A percentile compares a stretch with the other conserved stretches of the same genome.
These are phyloP conservation scores for Delitschia confertaspora DNA, from an alignment of 495 filamentous ascomycete species.

Conservation along the genomic window DNA sequence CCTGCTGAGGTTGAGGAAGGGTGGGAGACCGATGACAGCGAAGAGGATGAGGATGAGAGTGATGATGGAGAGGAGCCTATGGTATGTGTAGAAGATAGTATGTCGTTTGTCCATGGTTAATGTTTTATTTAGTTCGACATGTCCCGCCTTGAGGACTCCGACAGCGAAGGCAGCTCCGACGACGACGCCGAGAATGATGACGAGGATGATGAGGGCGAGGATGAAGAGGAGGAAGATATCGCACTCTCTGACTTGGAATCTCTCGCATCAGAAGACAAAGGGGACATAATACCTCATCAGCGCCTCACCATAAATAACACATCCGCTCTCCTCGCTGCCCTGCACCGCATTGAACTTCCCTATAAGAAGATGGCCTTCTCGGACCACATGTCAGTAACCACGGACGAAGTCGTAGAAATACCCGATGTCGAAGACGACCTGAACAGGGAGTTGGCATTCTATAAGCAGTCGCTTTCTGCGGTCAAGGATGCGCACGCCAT, in stretches of 20 bases:
- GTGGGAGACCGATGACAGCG: conserved; percentile 32
- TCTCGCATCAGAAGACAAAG: conserved; percentile 69
- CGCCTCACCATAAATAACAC: conserved; percentile 97
- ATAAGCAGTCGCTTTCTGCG: conserved; percentile 78
- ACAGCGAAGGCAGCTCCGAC: conserved; percentile 19
- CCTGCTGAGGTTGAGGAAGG: conserved; percentile 6
- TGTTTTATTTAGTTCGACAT: conserved; percentile 20
- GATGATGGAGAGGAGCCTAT: conserved; percentile 9
- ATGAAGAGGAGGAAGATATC: conserved; percentile 60
- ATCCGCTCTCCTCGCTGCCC: conserved; percentile 50
- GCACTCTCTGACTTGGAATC: conserved; percentile 75
- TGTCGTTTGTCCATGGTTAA: not conserved
- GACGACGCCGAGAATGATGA: conserved; percentile 31
- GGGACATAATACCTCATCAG: conserved; percentile 78
- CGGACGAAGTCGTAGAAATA: conserved; percentile 45
- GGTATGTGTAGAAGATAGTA: conserved; percentile 16
- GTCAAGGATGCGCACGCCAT: conserved; percentile 58
- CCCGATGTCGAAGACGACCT: conserved; percentile 78
- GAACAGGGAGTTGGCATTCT: conserved; percentile 84
- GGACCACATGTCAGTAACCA: conserved; percentile 53
- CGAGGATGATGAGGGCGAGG: conserved; percentile 24
- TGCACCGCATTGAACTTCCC: conserved; percentile 57
- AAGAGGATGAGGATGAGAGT: conserved; percentile 32
- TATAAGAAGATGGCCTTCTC: conserved; percentile 53
- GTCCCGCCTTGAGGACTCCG: conserved; percentile 28